Evolutionary conservation across 2,329 filamentous ascomycete genomes (phyloP).

Genomic region (Phaeosphaeriaceae sp.): DNA sequence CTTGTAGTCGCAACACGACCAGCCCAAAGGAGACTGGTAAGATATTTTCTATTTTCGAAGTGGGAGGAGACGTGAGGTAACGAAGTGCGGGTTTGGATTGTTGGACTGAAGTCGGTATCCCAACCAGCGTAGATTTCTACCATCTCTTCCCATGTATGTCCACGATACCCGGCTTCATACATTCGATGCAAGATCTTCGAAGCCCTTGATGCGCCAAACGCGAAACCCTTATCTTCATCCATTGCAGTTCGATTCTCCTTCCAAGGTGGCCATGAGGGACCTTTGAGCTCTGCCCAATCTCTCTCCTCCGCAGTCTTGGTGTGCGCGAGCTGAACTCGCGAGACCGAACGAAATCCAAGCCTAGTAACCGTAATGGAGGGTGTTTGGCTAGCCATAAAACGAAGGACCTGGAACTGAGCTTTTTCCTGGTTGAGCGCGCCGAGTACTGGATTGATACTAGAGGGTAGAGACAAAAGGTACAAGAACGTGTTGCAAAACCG

Average conservation of each 20-base stretch:
- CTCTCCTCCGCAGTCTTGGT: slow-evolving; percentile 62
- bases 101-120: slow-evolving; percentile 68
- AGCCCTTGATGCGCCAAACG: slow-evolving; percentile 64
- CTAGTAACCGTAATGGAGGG: slow-evolving; percentile 64
- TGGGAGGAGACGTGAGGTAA: slow-evolving; percentile 31
- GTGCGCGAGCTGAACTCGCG: slow-evolving; percentile 63
- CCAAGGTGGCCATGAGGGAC: slow-evolving; percentile 69
- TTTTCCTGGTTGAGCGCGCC: slow-evolving; percentile 58
- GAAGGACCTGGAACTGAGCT: slow-evolving; percentile 63
- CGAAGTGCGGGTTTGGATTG: slow-evolving; percentile 64
- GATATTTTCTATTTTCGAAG: slow-evolving; percentile 3
- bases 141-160: slow-evolving; percentile 59
- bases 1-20: slow-evolving; percentile 65
- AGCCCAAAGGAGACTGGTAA: slow-evolving; percentile 56
- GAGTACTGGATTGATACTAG: slow-evolving; percentile 57
- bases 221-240: slow-evolving; percentile 62
- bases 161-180: slow-evolving; percentile 64
- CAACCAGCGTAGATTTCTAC: slow-evolving; percentile 64
- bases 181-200: slow-evolving; percentile 62
- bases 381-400: slow-evolving; percentile 61
- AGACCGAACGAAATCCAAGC: slow-evolving; percentile 63
- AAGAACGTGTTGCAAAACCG: slow-evolving; percentile 58
- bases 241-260: slow-evolving; percentile 67
- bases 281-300: slow-evolving; percentile 65
- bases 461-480: slow-evolving; percentile 56